A percentile compares a stretch with the other conserved stretches of the same genome.
These are phyloP conservation scores for Plasmodium gonderi DNA, from an alignment of 169 alveolate species.

Conservation along the genomic window DNA sequence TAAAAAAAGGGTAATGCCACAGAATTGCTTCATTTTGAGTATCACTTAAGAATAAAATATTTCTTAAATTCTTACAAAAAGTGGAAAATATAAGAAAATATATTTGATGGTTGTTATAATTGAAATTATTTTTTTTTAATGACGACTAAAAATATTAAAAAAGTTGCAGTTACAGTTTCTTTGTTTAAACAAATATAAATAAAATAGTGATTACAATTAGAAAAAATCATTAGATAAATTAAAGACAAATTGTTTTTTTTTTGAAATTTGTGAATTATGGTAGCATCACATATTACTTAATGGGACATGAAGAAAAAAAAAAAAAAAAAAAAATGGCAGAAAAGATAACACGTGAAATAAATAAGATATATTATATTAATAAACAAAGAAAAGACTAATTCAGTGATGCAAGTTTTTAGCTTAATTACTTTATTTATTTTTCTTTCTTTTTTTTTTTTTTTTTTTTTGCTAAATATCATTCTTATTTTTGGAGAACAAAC, in stretches of 20 bases:
- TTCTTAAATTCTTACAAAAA: background rate
- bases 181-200: background rate
- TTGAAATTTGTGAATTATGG: background rate
- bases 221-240: background rate
- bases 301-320: background rate
- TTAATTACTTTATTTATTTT: background rate
- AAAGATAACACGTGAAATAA: background rate
- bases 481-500: too few species aligned
- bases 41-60: background rate
- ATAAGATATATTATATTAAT: background rate
- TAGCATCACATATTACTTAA: background rate
- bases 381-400: background rate
- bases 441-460: too few species aligned
- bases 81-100: background rate
- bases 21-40: constrained; percentile 7
- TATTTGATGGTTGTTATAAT: background rate
- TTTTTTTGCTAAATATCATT: too few species aligned
- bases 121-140: background rate
- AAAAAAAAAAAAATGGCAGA: background rate
- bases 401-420: background rate
- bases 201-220: background rate
- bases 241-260: background rate
- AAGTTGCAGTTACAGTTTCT: background rate
- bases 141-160: background rate
- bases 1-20: background rate